Evolutionary conservation across 139 green algal genomes (phyloP), one percentile per base, ranked within the genome.

Genomic region (Chlorella sp.): DNA sequence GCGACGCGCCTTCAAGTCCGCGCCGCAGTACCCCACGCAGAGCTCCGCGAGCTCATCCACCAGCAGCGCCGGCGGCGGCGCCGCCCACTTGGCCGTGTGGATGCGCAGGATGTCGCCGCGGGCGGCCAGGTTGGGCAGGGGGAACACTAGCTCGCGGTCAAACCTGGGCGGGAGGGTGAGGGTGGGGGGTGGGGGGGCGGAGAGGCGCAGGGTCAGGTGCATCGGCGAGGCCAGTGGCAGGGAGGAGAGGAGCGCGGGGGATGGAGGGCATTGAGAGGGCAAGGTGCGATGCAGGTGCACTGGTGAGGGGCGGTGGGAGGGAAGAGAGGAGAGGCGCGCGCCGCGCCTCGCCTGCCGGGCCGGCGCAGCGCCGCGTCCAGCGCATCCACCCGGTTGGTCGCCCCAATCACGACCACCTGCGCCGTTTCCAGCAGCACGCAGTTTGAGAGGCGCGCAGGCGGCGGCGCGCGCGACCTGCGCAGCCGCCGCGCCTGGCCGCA

Each of bases 21-120:
- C 95, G 7, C 95, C 95, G 78, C 94, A 97, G 86, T 98, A 98
- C 12, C 95, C 95, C 5, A 93, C 91, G 36, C 69, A 87, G 11
- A 83, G 61, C 5, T 67, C 68, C 1, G 93, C 92, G 56, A 98
- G 84, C 38, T 97, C 87, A 2, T 87, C 71, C 53, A 87, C 73
- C 53, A 97, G 75, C n/a, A 45, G 33, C 19, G 55, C 31, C 0
- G 66, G 3, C 0, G 93, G 95, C 35, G 81, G 88, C 43, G 91
- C 56, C 23, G 79, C 56, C 95, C 94, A 98, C 48, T 83, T 82
- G 42, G 74, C 51, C 6, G 93, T 98, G 87, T 98, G 94, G 79
- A 98, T 98, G 73, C 82, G 40, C 73, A 98, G 81, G 73, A 98
- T 98, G 56, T 86, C 72, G n/a, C 61, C 67, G 3, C 95, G 83